phyloP scores from a whole-genome alignment of 225 moss, liverwort and hornwort species.

The Neckera pumila region DNA sequence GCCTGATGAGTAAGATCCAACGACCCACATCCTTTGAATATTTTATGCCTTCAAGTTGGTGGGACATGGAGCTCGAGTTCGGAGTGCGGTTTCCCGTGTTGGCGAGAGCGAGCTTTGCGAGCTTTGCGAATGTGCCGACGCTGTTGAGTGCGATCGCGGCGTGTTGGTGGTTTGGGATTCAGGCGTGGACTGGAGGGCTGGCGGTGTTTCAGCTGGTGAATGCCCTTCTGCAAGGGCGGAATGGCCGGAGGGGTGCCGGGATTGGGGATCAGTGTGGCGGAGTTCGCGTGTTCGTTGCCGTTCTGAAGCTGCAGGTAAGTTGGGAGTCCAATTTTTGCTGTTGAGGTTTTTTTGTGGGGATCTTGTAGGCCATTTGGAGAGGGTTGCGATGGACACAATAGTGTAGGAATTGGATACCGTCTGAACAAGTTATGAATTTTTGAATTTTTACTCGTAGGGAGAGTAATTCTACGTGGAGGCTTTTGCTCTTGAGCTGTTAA shows the following conservation, averaged over 20 bases:
- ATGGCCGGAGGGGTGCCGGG: conserved; percentile 31
- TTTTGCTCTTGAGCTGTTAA: not conserved
- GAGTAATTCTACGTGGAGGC: no score
- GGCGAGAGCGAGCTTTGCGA: conserved; percentile 58
- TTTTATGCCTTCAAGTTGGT: not conserved
- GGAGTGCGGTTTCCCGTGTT: conserved; percentile 52
- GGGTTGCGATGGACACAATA: not conserved
- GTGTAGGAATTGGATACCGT: not conserved
- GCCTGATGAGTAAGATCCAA: not conserved
- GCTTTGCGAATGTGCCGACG: conserved; percentile 68
- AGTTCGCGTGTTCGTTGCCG: conserved; percentile 37
- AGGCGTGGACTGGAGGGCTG: conserved; percentile 66
- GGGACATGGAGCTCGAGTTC: not conserved
- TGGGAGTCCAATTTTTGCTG: not conserved
- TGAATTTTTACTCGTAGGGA: not conserved
- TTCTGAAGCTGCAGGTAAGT: conserved; percentile 54
- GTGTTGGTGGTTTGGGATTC: conserved; percentile 79
- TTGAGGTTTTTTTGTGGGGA: no score
- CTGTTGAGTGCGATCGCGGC: conserved; percentile 58
- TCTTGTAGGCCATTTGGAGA: not conserved
- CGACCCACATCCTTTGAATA: not conserved
- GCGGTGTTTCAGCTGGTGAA: conserved; percentile 47
- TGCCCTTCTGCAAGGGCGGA: not conserved
- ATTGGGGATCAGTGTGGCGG: no score
- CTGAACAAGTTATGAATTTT: not conserved